Percentiles rank a stretch among this genome's conserved stretches.
Conservation (phyloP, 768 basidiomycete genomes). For the Neoboletus magnificus region DNA sequence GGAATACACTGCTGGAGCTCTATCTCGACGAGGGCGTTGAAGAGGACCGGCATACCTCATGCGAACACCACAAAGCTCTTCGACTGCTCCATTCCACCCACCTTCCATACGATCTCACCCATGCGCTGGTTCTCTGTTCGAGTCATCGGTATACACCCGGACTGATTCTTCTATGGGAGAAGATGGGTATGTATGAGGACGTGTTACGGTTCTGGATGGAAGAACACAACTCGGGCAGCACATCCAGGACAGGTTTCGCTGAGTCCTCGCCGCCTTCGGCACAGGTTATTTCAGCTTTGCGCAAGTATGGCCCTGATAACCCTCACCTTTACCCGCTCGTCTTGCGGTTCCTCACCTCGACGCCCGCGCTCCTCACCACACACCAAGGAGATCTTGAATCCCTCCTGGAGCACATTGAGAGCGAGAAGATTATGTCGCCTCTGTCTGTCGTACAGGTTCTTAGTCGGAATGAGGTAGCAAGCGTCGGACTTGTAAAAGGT, state of each 20-base stretch:
- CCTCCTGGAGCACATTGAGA: slow-evolving; percentile 76
- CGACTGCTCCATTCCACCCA: slow-evolving; percentile 57
- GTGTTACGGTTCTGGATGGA: slow-evolving; percentile 93
- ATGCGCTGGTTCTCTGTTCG: slow-evolving; percentile 94
- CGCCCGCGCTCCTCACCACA: slow-evolving; percentile 63
- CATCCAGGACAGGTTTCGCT: slow-evolving; percentile 22
- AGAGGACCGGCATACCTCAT: slow-evolving; percentile 18
- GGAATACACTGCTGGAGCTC: slow-evolving; percentile 94
- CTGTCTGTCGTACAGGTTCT: slow-evolving; percentile 87
- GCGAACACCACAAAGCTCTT: slow-evolving; percentile 58
- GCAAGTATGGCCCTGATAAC: slow-evolving; percentile 66
- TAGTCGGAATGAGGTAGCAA: slow-evolving; percentile 84
- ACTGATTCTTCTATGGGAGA: slow-evolving; percentile 88
- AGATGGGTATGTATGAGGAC: slow-evolving; percentile 94
- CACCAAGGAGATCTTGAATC: slow-evolving; percentile 70
- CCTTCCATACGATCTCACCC: slow-evolving; percentile 81
- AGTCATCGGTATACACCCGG: slow-evolving; percentile 79
- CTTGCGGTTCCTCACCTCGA: slow-evolving; percentile 84
- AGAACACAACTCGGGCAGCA: slow-evolving; percentile 36
- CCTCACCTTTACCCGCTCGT: slow-evolving; percentile 85
- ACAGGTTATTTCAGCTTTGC: slow-evolving; percentile 68
- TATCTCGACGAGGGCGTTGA: slow-evolving; percentile 56
- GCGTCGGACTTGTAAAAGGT: slow-evolving; percentile 86
- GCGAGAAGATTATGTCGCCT: slow-evolving; percentile 80
- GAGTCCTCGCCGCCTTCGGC: slow-evolving; percentile 29